These are phyloP conservation scores for Amaranthus tricolor DNA, from an alignment of 179 eudicot genomes.

Conservation along the genomic window DNA sequence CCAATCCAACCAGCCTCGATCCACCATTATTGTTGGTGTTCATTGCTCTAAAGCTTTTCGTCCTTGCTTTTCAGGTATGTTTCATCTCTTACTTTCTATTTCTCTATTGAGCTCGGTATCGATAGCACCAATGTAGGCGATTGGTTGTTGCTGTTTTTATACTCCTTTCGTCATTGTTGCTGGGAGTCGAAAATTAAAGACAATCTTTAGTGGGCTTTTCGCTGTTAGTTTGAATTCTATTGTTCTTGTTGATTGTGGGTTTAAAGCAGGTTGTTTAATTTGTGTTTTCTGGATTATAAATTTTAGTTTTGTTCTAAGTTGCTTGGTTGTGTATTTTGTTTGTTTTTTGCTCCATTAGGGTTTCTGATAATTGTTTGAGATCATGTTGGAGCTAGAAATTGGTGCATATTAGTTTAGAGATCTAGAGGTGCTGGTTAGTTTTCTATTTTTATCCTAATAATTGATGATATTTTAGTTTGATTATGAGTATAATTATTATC, in stretches of 20 bases:
- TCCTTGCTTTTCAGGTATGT: too few relatives aligned
- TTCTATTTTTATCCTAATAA: neutral
- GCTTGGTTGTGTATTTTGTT: neutral
- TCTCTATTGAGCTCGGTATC: too few relatives aligned
- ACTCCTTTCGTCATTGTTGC: too few relatives aligned
- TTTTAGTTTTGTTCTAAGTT: neutral
- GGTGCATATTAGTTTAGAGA: neutral
- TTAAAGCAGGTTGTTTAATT: neutral
- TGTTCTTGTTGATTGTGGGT: conserved; percentile 4
- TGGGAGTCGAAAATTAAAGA: conserved; percentile 19
- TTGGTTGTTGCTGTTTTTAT: too few relatives aligned
- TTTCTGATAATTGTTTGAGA: conserved; percentile 19
- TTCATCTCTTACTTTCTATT: too few relatives aligned
- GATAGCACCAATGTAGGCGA: too few relatives aligned
- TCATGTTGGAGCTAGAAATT: conserved; percentile 14
- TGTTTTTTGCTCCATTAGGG: conserved; percentile 3
- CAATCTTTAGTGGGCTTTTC: neutral
- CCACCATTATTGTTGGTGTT: too few relatives aligned
- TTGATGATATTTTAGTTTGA: too few relatives aligned
- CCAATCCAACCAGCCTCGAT: too few relatives aligned
- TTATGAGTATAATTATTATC: too few relatives aligned
- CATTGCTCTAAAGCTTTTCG: too few relatives aligned
- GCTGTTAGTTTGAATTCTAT: conserved; percentile 9
- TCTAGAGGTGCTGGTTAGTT: neutral
- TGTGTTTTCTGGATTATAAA: neutral